A percentile compares a stretch with the other conserved stretches of the same genome.
Evolutionary conservation across 2,329 filamentous ascomycete genomes (phyloP).

Genomic region (Incumbomyces lentus): DNA sequence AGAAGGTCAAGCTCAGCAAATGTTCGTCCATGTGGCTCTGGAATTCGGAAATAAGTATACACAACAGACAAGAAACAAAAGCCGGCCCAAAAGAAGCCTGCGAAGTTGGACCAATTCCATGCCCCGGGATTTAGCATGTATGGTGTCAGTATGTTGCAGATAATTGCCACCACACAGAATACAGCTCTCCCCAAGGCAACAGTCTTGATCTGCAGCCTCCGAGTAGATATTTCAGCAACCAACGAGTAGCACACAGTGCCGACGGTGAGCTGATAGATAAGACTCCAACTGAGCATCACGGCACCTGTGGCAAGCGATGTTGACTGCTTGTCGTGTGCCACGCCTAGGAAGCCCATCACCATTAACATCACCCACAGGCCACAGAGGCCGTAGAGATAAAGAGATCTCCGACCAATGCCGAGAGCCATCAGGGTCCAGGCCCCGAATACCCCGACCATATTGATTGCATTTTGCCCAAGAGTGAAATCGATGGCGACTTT

Average conservation of each 20-base stretch:
- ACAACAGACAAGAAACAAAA: constrained; percentile 71
- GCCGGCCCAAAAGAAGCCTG: constrained; percentile 80
- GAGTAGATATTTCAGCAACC: constrained; percentile 72
- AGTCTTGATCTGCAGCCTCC: constrained; percentile 79
- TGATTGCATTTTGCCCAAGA: constrained; percentile 40
- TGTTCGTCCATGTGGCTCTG: constrained; percentile 67
- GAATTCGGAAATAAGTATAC: constrained; percentile 71
- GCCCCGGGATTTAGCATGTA: constrained; percentile 66
- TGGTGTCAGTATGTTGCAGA: constrained; percentile 71
- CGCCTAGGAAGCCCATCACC: constrained; percentile 72
- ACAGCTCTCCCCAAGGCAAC: constrained; percentile 74
- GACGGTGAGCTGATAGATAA: constrained; percentile 77
- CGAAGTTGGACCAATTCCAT: constrained; percentile 81
- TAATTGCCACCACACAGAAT: constrained; percentile 71
- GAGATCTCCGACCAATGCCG: constrained; percentile 61
- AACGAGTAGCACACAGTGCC: constrained; percentile 85
- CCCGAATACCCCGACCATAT: constrained; percentile 31
- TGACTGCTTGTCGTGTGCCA: constrained; percentile 39
- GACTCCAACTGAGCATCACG: constrained; percentile 74
- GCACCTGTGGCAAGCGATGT: constrained; percentile 66
- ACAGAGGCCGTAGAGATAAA: constrained; percentile 67
- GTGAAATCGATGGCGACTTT: constrained; percentile 27
- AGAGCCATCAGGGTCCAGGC: constrained; percentile 54
- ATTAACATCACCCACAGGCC: constrained; percentile 67
- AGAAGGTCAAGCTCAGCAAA: constrained; percentile 80